Base-by-base conservation (phyloP, 495 filamentous ascomycete species). In the Aspergillus affinis region DNA sequence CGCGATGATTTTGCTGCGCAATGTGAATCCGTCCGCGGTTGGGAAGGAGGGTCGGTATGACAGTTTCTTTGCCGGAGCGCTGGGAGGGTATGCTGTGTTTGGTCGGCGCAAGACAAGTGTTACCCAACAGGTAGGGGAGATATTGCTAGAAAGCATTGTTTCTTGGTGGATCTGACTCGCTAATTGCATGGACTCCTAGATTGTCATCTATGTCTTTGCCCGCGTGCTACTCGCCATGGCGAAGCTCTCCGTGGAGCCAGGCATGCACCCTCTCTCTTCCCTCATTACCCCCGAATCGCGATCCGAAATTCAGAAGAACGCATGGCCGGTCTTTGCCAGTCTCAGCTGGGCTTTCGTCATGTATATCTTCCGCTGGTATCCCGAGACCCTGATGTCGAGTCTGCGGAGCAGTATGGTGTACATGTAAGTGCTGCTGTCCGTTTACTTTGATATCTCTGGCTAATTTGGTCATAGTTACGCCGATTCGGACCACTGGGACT, bases 391-490 rank as follows among this genome's bases (percentile, higher is more conserved):
- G 67, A 93, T 95, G 77, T 82, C 85, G 51, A 96, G 92, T 73
- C 76, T 99, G 78, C 83, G 92, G 72, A 93, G 88, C 75, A 97
- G 93, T 78, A 99, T 99, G 94, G 88, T 86, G 60, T 99, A 98
- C 73, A 96, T 99, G 84, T 98, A 91, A 72, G 86, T 83, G 58
- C 70, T 53, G 36, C n/a, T 58, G n/a, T 18, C 47, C 26, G 21
- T 15, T 41, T 27, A 13, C 41, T 44, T 10, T 29, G 21, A 20
- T 57, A 44, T 32, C 48, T 26, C 20, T 45, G 23, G 10, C 27
- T 54, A 21, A 26, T 58, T 48, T 50, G 57, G n/a, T 53, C 49
- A 44, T 57, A 89, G 86, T 64, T 89, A 89, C 58, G 72, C 80
- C 41, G 81, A 95, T 63, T 86, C 88, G 21, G 90, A 97, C 60